Evolutionary conservation across 179 eudicot genomes (phyloP), one percentile per base, ranked within the genome.

Genomic region (Beta macrorhiza): DNA sequence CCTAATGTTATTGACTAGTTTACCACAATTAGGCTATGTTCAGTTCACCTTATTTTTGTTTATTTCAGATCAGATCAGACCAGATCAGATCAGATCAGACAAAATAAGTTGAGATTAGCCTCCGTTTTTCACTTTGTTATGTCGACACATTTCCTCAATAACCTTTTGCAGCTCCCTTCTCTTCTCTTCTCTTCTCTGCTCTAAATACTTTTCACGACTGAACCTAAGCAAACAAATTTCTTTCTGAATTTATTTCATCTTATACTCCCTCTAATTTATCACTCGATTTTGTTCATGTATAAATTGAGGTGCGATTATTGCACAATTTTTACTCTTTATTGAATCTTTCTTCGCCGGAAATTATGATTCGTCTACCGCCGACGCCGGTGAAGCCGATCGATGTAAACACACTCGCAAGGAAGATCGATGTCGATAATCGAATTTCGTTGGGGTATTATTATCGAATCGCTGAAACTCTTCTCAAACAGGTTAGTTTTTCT

Each of bases 391-490:
- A 84, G 45, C 86, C 90, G 77, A 89, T 92, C 85, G 82, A 92
- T 81, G 79, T 91, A 58, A 84, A 84, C 76, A 79, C 86, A 37
- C 83, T 91, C 61, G 83, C 90, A 5, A 85, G 91, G 68, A 95
- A 87, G 84, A 82, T 95, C 84, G 93, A 88, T 68, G 99, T 93
- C 64, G 99, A 95, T 75, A 90, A 89, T 88, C 93, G 96, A 22
- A 82, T 93, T 61, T 90, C 99, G 61, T 91, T 95, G 70, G 93
- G 93, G 14, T 89, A 91, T 77, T 95, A 95, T 82, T 93, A 92
- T 75, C 93, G 98, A 47, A 95, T 92, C 79, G 98, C 99, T 76
- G 95, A 92, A 85, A 95, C 89, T 82, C 94, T 95, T 83, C 99
- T 95, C 81, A 93, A 89, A 85, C 95, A 93, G 97, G 98, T 95